Conservation (phyloP, 2,329 filamentous ascomycete genomes). For the Xylaria sp. region DNA sequence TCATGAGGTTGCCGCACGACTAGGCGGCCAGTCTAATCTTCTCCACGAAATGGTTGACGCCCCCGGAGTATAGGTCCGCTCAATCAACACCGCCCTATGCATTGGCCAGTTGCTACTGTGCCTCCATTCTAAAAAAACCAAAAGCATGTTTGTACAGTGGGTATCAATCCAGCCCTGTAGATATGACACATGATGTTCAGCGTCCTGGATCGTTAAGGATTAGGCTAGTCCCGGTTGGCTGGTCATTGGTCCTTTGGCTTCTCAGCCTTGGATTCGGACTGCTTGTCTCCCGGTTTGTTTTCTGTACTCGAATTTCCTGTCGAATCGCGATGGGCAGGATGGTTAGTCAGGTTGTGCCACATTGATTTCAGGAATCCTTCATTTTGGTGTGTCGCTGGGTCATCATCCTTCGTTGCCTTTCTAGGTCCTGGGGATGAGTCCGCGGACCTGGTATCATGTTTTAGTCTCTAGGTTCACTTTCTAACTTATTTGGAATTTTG, state of each 20-base stretch:
- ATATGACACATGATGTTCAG: constrained; percentile 49
- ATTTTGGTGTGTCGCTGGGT: constrained; percentile 70
- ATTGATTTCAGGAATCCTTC: constrained; percentile 93
- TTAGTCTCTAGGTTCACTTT: constrained; percentile 33
- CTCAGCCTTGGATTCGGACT: constrained; percentile 43
- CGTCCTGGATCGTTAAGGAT: constrained; percentile 45
- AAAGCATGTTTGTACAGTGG: constrained; percentile 27
- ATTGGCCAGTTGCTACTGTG: constrained; percentile 41
- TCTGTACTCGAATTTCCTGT: constrained; percentile 45
- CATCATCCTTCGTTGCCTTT: constrained; percentile 51
- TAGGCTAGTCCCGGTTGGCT: constrained; percentile 41
- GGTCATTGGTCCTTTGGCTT: constrained; percentile 32
- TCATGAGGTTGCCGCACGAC: constrained; percentile 15
- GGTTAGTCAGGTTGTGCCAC: constrained; percentile 92
- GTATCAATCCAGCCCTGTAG: constrained; percentile 29
- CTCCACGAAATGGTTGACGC: constrained; percentile 29
- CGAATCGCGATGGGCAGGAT: constrained; percentile 65
- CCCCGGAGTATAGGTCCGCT: constrained; percentile 38
- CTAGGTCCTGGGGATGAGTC: constrained; percentile 30
- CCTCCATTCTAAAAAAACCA: constrained; percentile 34
- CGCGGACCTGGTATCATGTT: constrained; percentile 33
- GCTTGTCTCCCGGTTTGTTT: constrained; percentile 25
- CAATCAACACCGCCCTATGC: constrained; percentile 45
- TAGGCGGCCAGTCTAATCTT: constrained; percentile 22
- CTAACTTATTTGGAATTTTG: background rate